phyloP scores from a whole-genome alignment of 1,284 basidiomycete species.

The Malassezia dermatis region DNA sequence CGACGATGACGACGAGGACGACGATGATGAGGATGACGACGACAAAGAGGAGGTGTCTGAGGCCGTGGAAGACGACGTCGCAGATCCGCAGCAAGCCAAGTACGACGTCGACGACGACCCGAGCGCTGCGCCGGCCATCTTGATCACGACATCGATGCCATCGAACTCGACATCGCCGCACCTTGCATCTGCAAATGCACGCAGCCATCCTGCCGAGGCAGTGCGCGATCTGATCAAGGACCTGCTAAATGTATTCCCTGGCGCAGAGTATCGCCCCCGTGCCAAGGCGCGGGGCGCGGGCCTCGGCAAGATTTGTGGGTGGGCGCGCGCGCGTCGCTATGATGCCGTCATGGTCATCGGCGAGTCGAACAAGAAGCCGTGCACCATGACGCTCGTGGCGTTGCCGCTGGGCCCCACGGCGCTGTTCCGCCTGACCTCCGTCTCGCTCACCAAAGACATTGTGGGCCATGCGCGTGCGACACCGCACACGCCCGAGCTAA shows the following conservation, averaged over 20 bases:
- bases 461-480: conserved; percentile 78
- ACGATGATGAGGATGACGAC: conserved; percentile 10
- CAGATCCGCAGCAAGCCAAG: conserved; percentile 20
- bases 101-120: conserved; percentile 34
- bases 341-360: conserved; percentile 84
- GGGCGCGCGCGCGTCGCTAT: conserved; percentile 81
- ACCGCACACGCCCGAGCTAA: conserved; percentile 85
- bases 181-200: conserved; percentile 54
- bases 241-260: conserved; percentile 80
- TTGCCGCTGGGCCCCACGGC: conserved; percentile 87
- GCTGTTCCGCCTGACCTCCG: conserved; percentile 86
- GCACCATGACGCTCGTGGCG: conserved; percentile 81
- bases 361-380: conserved; percentile 65
- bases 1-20: conserved; percentile 12
- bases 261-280: conserved; percentile 80
- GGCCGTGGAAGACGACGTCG: conserved; percentile 20
- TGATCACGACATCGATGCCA: conserved; percentile 43
- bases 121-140: conserved; percentile 31
- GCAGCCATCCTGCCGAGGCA: conserved; percentile 50
- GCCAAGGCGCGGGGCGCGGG: conserved; percentile 89
- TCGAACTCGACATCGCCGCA: conserved; percentile 37
- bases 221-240: conserved; percentile 61
- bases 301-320: conserved; percentile 80
- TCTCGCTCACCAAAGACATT: conserved; percentile 75
- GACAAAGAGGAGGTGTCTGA: conserved; percentile 16